phyloP scores from a whole-genome alignment of 1,139 yeast genomes.

The Taphrina wiesneri region DNA sequence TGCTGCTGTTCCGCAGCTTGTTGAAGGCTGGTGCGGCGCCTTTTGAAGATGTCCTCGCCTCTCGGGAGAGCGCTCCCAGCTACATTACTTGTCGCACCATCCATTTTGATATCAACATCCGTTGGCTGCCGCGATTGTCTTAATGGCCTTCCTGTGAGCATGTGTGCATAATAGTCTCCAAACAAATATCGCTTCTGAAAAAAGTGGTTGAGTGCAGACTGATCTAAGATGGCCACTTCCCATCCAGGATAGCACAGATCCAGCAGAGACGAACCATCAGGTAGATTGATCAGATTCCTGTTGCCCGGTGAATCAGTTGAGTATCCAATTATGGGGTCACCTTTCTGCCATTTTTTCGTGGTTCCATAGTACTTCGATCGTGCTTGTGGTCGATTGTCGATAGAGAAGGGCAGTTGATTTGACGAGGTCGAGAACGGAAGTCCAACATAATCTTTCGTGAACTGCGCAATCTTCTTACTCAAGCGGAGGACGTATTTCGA shows the following conservation, averaged over 20 bases:
- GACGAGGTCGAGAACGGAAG: constrained; percentile 14
- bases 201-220: constrained; percentile 12
- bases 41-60: constrained; percentile 3
- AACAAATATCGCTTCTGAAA: constrained; percentile 16
- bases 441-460: constrained; percentile 29
- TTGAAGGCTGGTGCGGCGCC: neutral
- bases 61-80: neutral
- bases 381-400: neutral
- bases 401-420: constrained; percentile 20
- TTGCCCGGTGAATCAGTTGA: neutral
- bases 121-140: neutral
- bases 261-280: constrained; percentile 22
- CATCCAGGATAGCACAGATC: constrained; percentile 32
- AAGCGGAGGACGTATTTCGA: constrained; percentile 7
- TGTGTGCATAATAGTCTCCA: constrained; percentile 26
- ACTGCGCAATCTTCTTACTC: constrained; percentile 23
- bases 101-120: neutral
- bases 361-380: constrained; percentile 7
- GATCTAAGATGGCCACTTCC: constrained; percentile 25
- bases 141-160: constrained; percentile 23
- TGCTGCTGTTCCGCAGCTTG: constrained; percentile 31
- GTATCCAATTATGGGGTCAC: constrained; percentile 26
- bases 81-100: neutral
- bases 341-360: constrained; percentile 22
- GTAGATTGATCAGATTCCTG: constrained; percentile 18